A percentile compares a stretch with the other conserved stretches of the same genome.
These are phyloP conservation scores for Excoecaria agallocha DNA, from an alignment of 345 rosid species.

Conservation along the genomic window DNA sequence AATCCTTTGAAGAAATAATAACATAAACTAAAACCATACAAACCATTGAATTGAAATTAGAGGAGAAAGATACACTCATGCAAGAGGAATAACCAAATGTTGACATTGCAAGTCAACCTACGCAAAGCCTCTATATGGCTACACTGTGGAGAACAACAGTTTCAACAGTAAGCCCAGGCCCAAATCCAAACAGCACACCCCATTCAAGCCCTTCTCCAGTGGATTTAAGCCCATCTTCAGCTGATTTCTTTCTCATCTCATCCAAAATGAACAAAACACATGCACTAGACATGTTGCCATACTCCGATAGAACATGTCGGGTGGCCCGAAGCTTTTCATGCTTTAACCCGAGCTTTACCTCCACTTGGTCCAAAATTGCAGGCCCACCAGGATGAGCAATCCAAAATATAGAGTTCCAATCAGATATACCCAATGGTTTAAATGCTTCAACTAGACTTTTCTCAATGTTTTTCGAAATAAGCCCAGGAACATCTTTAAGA, in stretches of 20 bases:
- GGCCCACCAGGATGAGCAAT: conserved; percentile 82
- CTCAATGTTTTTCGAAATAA: conserved; percentile 69
- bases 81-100: background rate
- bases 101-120: background rate
- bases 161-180: conserved; percentile 86
- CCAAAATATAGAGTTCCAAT: conserved; percentile 84
- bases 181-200: conserved; percentile 83
- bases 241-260: conserved; percentile 68
- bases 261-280: conserved; percentile 71
- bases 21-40: background rate
- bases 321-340: conserved; percentile 58
- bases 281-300: conserved; percentile 84
- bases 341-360: conserved; percentile 47
- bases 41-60: background rate
- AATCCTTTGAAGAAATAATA: background rate
- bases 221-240: conserved; percentile 46
- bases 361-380: conserved; percentile 60
- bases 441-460: conserved; percentile 63
- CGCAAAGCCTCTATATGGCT: background rate
- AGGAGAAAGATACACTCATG: background rate
- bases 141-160: conserved; percentile 71
- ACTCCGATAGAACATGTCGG: conserved; percentile 59
- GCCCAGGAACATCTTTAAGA: conserved; percentile 59
- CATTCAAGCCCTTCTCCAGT: conserved; percentile 85
- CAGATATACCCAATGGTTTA: conserved; percentile 61